These are phyloP conservation scores for Dendrocalamus sinicus DNA, from an alignment of 176 grass and related monocot species.

Conservation along the genomic window DNA sequence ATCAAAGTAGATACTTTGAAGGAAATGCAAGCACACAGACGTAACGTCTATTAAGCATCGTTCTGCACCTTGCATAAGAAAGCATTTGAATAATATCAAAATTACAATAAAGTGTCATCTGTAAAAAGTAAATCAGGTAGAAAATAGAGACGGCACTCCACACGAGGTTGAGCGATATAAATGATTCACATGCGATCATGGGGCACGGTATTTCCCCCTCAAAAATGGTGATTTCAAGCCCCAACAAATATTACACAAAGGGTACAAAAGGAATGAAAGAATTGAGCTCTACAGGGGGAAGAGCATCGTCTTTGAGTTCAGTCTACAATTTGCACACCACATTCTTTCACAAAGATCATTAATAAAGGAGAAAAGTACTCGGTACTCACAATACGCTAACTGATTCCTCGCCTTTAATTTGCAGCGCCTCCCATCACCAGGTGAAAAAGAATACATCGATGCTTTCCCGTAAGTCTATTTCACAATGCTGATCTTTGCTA, in stretches of 20 bases:
- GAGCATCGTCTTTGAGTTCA: slow-evolving; percentile 48
- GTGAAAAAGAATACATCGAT: slow-evolving; percentile 43
- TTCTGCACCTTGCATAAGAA: not conserved
- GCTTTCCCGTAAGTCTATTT: slow-evolving; percentile 52
- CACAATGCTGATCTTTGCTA: slow-evolving; percentile 44
- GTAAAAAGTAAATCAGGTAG: not conserved
- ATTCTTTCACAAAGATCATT: slow-evolving; percentile 50
- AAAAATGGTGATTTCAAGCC: slow-evolving; percentile 49
- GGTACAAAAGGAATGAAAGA: slow-evolving; percentile 78
- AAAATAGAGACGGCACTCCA: not conserved
- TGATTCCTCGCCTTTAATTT: slow-evolving; percentile 32
- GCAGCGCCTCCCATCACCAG: slow-evolving; percentile 26
- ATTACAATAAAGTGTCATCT: not conserved
- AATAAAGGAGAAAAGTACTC: slow-evolving; percentile 34
- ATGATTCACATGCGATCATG: not conserved
- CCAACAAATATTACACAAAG: slow-evolving; percentile 52
- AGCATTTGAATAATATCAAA: not conserved
- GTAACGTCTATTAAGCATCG: not conserved
- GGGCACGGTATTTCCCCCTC: not conserved
- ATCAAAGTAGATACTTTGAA: not conserved
- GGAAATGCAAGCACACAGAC: not conserved
- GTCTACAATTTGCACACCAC: slow-evolving; percentile 60
- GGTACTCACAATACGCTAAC: slow-evolving; percentile 47
- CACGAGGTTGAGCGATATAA: not conserved
- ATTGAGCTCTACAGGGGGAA: slow-evolving; percentile 61